Percentiles rank a stretch among this genome's conserved stretches.
These are phyloP conservation scores for Monoraphidium neglectum DNA, from an alignment of 139 green algal genomes.

Conservation along the genomic window DNA sequence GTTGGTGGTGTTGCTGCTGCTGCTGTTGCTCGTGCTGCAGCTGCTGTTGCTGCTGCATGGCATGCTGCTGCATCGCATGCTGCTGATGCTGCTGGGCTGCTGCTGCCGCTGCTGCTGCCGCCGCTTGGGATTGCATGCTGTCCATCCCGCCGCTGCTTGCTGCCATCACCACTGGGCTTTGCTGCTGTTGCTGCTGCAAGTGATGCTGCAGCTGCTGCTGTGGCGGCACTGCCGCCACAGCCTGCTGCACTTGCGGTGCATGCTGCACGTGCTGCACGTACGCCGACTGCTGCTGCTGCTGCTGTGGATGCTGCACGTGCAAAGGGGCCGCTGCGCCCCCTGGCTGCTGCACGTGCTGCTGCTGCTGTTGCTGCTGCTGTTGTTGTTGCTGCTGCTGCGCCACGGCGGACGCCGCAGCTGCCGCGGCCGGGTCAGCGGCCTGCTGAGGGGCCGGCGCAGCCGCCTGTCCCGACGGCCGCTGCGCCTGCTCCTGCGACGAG, in stretches of 20 bases:
- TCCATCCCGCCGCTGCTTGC: too few species aligned
- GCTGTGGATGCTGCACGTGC: not conserved
- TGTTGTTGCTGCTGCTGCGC: not conserved
- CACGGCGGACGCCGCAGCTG: not conserved
- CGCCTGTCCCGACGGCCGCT: not conserved
- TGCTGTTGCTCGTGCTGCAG: conserved; percentile 11
- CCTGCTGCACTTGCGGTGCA: not conserved
- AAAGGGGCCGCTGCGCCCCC: not conserved
- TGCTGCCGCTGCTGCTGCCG: conserved; percentile 5
- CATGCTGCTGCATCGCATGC: not conserved
- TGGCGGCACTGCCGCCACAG: not conserved
- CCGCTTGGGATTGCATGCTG: too few species aligned
- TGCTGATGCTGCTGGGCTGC: not conserved
- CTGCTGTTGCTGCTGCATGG: conserved; percentile 11
- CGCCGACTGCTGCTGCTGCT: not conserved
- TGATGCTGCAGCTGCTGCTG: not conserved
- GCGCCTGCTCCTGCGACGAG: conserved; percentile 1
- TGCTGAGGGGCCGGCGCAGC: conserved; percentile 11
- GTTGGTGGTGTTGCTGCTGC: not conserved
- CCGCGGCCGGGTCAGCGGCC: not conserved
- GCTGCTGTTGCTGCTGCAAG: not conserved
- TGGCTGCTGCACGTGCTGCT: not conserved
- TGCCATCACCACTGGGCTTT: conserved; percentile 4
- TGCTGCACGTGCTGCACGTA: not conserved
- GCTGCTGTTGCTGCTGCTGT: not conserved